Conservation (phyloP, 208 protist species). For the Paratrypanosoma confusum region DNA sequence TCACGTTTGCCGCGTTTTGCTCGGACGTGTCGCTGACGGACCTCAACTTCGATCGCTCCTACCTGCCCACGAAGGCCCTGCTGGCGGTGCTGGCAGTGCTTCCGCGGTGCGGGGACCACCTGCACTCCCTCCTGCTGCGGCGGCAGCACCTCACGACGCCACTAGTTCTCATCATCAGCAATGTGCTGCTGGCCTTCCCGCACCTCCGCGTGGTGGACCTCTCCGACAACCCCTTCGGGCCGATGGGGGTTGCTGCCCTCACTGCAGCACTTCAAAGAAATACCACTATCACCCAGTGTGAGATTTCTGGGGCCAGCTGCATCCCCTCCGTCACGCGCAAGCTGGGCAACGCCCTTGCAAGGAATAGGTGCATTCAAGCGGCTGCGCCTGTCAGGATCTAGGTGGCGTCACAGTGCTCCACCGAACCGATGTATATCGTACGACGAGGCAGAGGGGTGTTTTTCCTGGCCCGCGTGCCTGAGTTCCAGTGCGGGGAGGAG, state of each 20-base stretch:
- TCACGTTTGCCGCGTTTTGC: no score
- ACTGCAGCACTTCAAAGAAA: slow-evolving; percentile 20
- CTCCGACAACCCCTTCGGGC: slow-evolving; percentile 53
- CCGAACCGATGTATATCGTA: no score
- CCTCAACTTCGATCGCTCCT: slow-evolving; percentile 19
- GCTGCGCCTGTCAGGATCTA: no score
- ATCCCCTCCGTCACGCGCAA: no score
- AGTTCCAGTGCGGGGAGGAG: no score
- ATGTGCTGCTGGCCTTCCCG: slow-evolving; percentile 15
- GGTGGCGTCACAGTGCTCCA: no score
- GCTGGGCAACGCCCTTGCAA: no score
- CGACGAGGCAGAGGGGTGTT: no score
- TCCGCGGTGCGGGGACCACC: slow-evolving; percentile 21
- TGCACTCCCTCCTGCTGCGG: slow-evolving; percentile 25
- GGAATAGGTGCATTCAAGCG: no score
- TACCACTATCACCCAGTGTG: slow-evolving; percentile 18
- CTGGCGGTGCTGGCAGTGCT: slow-evolving; percentile 36
- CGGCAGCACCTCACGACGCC: slow-evolving; percentile 28
- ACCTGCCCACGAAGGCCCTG: slow-evolving; percentile 19
- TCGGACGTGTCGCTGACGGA: no score
- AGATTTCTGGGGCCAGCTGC: slow-evolving; percentile 19
- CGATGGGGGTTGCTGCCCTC: slow-evolving; percentile 27
- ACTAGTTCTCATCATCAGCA: slow-evolving; percentile 25
- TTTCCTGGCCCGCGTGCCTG: no score
- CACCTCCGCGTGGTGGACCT: slow-evolving; percentile 25